These are phyloP conservation scores for Ceratobasidium sp. DNA, from an alignment of 1,284 basidiomycete genomes.

Conservation along the genomic window DNA sequence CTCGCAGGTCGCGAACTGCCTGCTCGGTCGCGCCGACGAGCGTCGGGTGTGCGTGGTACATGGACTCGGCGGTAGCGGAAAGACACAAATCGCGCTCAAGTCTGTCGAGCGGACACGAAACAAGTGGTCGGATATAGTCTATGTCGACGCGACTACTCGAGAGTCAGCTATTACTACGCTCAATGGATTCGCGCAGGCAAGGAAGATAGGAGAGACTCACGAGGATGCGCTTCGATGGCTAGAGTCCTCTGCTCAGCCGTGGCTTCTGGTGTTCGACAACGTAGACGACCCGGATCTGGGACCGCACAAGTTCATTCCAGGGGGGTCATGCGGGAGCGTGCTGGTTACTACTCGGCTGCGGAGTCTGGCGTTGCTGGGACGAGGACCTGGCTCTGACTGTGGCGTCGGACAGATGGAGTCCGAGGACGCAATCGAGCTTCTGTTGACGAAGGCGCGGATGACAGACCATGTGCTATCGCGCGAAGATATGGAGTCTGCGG, in stretches of 20 bases:
- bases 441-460: neutral
- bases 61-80: slow-evolving; percentile 26
- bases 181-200: slow-evolving; percentile 1
- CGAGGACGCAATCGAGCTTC: neutral
- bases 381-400: neutral
- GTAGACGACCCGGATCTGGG: neutral
- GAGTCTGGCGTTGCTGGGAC: neutral
- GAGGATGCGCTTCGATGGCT: slow-evolving; percentile 21
- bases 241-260: neutral
- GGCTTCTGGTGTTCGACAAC: slow-evolving; percentile 22
- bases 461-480: neutral
- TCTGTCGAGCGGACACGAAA: neutral
- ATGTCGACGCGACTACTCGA: no score
- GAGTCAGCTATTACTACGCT: no score
- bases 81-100: slow-evolving; percentile 14
- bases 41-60: slow-evolving; percentile 12
- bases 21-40: neutral
- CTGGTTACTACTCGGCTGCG: slow-evolving; percentile 11
- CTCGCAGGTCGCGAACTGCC: neutral
- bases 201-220: neutral
- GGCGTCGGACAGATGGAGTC: neutral
- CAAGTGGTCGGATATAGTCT: no score
- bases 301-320: neutral
- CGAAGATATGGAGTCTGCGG: neutral
- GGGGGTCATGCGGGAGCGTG: neutral